Base-by-base conservation (phyloP, 1,139 yeast species). In the Saccharomyces hybrid region DNA sequence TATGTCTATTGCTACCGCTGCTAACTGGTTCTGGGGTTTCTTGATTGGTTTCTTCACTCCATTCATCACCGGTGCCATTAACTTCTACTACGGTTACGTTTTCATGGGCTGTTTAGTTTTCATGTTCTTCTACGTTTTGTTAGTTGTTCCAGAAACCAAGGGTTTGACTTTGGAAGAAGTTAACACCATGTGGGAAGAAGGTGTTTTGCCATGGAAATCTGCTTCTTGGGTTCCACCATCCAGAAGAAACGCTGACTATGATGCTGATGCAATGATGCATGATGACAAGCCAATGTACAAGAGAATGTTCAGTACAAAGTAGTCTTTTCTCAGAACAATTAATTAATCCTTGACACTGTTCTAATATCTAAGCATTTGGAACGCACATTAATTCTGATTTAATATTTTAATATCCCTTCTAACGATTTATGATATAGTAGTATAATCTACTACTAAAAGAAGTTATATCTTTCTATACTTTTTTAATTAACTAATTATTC, bases 21-120 rank as follows among this genome's bases (percentile, higher is more conserved):
- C 84, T 54, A 85, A 85, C 74, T 86, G 91, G 91, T 57, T 83
- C 52, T 82, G 84, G 82, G 88, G 88, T 67, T 85, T 85, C 80
- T 76, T 83, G 62, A 83, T 84, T 69, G 80, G 86, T 11, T 83
- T 84, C 77, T 82, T 82, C 75, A 84, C 88, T 56, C 87, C 89
- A 57, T 82, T 82, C 71, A 82, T 84, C 62, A 80, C 84, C 51
- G 63, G 62, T 56, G 75, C 74, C 49, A 57, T 61, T 53, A 59
- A 58, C 53, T 58, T 66, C 51, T 56, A 54, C 74, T 84, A 82
- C 67, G 90, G 91, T 61, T 84, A 80, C 64, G 88, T 84, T 52
- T 85, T 85, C 73, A 77, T 82, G 61, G 90, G 88, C 20, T 83
- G 87, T 71, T 75, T 77, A 64, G 62, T 80, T 55, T 78, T 82